Evolutionary conservation across 305 asterid genomes (phyloP).

Genomic region (Coffea humblotiana): DNA sequence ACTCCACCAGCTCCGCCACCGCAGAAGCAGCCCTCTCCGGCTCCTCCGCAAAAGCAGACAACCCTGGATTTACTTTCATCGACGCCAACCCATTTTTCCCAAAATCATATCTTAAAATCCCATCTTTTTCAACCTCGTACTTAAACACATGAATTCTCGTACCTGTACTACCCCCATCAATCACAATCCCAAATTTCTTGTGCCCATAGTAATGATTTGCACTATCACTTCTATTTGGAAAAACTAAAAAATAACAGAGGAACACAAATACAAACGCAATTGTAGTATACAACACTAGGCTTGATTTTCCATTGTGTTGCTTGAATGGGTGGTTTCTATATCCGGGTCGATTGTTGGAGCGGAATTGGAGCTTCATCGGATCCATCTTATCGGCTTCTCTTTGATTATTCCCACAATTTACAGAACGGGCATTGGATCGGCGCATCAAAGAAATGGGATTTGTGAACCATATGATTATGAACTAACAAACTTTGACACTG

Average conservation of each 20-base stretch:
- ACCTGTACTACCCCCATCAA: conserved; percentile 98
- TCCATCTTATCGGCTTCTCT: conserved; percentile 50
- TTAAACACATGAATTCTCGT: conserved; percentile 85
- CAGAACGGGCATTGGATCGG: conserved; percentile 79
- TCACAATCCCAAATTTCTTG: conserved; percentile 62
- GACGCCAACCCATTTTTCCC: conserved; percentile 64
- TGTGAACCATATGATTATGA: conserved; percentile 60
- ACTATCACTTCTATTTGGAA: conserved; percentile 24
- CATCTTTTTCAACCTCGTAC: conserved; percentile 48
- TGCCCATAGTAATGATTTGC: conserved; percentile 11
- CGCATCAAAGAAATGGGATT: conserved; percentile 73
- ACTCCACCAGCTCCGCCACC: conserved; percentile 66
- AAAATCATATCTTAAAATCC: conserved; percentile 59
- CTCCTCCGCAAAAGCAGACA: conserved; percentile 61
- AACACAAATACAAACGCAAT: conserved; percentile 32
- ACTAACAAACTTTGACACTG: neutral
- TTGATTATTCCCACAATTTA: conserved; percentile 39
- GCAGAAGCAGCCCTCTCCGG: conserved; percentile 58
- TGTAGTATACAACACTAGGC: conserved; percentile 43
- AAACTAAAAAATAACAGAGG: conserved; percentile 51
- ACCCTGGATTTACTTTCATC: conserved; percentile 86
- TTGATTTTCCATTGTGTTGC: conserved; percentile 33
- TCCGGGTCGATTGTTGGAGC: conserved; percentile 50
- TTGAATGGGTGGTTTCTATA: conserved; percentile 41
- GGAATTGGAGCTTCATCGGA: conserved; percentile 60